A percentile compares a stretch with the other conserved stretches of the same genome.
phyloP scores from a whole-genome alignment of 148 eudicot genomes.

The Gaultheria prostrata region DNA sequence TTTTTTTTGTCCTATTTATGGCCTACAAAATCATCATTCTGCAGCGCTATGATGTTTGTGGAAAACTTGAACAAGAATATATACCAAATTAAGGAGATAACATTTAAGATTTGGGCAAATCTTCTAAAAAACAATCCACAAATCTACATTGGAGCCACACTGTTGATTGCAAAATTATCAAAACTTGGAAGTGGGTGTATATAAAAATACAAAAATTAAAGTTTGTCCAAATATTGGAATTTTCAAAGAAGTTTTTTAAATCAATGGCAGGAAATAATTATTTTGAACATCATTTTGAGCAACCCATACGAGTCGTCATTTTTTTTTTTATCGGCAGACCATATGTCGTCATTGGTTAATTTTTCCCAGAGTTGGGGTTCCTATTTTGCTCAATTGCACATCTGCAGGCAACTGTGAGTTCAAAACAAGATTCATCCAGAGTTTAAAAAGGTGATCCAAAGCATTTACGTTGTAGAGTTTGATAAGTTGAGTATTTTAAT shows the following conservation, averaged over 20 bases:
- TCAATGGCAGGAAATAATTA: not conserved
- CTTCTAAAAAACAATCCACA: not conserved
- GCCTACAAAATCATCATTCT: constrained; percentile 4
- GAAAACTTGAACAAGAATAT: not conserved
- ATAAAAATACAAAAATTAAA: not conserved
- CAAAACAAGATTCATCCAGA: not conserved
- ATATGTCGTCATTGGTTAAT: not conserved
- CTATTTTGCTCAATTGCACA: not conserved
- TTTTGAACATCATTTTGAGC: not conserved
- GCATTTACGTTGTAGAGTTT: no score
- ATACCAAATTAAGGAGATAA: not conserved
- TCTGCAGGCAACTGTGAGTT: not conserved
- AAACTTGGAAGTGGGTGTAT: not conserved
- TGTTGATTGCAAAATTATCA: not conserved
- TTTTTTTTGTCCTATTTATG: not conserved
- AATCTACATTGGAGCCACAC: not conserved
- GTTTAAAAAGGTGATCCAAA: no score
- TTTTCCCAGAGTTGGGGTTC: not conserved
- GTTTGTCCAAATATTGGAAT: not conserved
- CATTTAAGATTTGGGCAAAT: not conserved
- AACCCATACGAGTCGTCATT: no score
- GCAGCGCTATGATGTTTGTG: not conserved
- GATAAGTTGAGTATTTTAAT: no score
- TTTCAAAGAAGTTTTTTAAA: not conserved
- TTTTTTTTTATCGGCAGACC: no score